Evolutionary conservation across 768 basidiomycete genomes (phyloP), one percentile per base, ranked within the genome.

Genomic region (Tulasnella sp.): DNA sequence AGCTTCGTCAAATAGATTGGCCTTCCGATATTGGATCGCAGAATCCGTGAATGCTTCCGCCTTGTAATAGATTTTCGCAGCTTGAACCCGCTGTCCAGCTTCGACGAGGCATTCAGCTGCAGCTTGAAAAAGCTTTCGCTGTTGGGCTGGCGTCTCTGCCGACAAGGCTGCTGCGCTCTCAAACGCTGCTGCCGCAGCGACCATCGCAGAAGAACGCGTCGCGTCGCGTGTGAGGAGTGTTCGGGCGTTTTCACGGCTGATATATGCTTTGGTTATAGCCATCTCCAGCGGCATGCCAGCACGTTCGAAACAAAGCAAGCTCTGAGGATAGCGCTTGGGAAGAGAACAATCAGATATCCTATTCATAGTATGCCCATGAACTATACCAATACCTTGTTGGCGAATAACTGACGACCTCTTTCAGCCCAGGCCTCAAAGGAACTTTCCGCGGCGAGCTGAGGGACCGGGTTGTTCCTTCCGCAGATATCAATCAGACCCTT

Each of bases 1-100:
- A 23, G 51, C 61, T 4, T 63, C 42, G 44, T 62, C 51, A 44
- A 62, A 53, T 21, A 21, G 9, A 1, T 44, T 50, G 9, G 60
- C 62, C 21, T 52, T 38, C 19, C 60, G 48, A 21, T 61, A 63
- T 17, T 32, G 41, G 17, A 23, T 38, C 2, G 60, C 52, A 7
- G 62, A 47, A 3, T 54, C 34, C 1, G 62, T 63, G 44, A 42
- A 61, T 13, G 51, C 29, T 19, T 27, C 21, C 10, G 51, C 60
- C 3, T 32, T 42, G 17, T 2, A 17, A n/a, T 23, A 44, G 5
- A 26, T 41, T 10, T 9, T 24, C 9, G 26, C 34, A 5, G 56
- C 56, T 15, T 23, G 3, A 8, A 23, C n/a, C 13, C 42, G 32
- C 10, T 42, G 42, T 3, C 29, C n/a, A 3, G 23, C 19, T 3